Evolutionary conservation across 306 rosid species (phyloP).

Genomic region (Styphnolobium japonicum): DNA sequence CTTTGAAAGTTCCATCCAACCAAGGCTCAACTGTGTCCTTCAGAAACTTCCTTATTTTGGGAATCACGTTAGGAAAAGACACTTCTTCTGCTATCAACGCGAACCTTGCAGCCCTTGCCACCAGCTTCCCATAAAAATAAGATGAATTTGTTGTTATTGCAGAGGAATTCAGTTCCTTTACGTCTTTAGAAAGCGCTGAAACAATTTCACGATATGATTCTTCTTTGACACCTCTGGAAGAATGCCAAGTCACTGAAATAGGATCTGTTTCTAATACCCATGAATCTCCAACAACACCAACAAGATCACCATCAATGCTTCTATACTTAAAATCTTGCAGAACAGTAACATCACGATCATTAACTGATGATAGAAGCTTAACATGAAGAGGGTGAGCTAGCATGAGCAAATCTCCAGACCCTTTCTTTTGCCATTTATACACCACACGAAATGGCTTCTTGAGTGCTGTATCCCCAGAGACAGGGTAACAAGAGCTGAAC

Average conservation of each 20-base stretch:
- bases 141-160: slow-evolving; percentile 48
- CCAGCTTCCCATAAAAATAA: slow-evolving; percentile 70
- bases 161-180: slow-evolving; percentile 41
- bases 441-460: slow-evolving; percentile 48
- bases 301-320: slow-evolving; percentile 87
- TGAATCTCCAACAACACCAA: slow-evolving; percentile 82
- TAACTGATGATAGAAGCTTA: slow-evolving; percentile 31
- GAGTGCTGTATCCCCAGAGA: slow-evolving; percentile 58
- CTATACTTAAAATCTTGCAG: slow-evolving; percentile 61
- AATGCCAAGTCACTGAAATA: slow-evolving; percentile 75
- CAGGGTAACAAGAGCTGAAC: slow-evolving; percentile 68
- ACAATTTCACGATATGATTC: slow-evolving; percentile 53
- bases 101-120: slow-evolving; percentile 84
- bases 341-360: slow-evolving; percentile 32
- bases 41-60: slow-evolving; percentile 47
- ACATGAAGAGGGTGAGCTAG: slow-evolving; percentile 89
- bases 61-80: slow-evolving; percentile 48
- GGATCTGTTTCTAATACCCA: slow-evolving; percentile 60
- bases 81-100: slow-evolving; percentile 89
- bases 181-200: slow-evolving; percentile 67
- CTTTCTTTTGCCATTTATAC: slow-evolving; percentile 70
- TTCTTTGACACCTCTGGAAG: slow-evolving; percentile 48
- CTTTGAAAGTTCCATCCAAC: slow-evolving; percentile 70
- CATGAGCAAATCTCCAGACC: slow-evolving; percentile 72
- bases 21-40: slow-evolving; percentile 77